phyloP scores from a whole-genome alignment of 2,329 filamentous ascomycete genomes.

The Penicillium digitatum region DNA sequence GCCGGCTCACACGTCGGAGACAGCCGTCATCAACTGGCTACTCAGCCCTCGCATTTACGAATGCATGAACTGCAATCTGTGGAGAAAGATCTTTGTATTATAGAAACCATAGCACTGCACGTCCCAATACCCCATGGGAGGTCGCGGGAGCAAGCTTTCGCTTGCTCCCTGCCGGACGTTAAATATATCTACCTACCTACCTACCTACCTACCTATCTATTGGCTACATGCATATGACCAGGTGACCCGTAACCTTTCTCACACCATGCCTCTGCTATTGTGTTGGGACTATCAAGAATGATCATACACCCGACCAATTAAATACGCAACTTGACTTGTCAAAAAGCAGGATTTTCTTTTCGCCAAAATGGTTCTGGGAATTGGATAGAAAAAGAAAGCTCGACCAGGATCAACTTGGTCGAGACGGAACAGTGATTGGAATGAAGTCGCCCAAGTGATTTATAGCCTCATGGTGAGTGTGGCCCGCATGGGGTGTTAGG shows the following conservation, averaged over 20 bases:
- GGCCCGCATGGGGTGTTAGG: neutral
- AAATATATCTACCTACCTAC: too few relatives aligned
- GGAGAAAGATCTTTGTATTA: too few relatives aligned
- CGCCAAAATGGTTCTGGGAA: neutral
- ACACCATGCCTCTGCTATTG: neutral
- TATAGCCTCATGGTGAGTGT: neutral
- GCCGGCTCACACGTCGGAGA: too few relatives aligned
- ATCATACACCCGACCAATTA: neutral
- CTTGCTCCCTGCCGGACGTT: too few relatives aligned
- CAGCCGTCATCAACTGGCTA: too few relatives aligned
- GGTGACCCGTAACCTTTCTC: neutral
- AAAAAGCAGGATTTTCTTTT: neutral
- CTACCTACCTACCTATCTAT: too few relatives aligned
- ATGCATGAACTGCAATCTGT: too few relatives aligned
- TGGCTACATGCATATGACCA: neutral
- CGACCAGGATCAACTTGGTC: conserved; percentile 2
- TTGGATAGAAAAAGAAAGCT: neutral
- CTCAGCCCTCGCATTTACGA: too few relatives aligned
- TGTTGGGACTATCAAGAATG: neutral
- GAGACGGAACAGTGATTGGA: neutral
- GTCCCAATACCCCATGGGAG: too few relatives aligned
- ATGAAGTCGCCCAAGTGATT: neutral
- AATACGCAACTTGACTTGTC: neutral
- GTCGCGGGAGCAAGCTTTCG: too few relatives aligned
- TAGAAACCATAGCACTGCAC: too few relatives aligned